phyloP scores from a whole-genome alignment of 345 rosid genomes.

The Geranium rotundifolium region DNA sequence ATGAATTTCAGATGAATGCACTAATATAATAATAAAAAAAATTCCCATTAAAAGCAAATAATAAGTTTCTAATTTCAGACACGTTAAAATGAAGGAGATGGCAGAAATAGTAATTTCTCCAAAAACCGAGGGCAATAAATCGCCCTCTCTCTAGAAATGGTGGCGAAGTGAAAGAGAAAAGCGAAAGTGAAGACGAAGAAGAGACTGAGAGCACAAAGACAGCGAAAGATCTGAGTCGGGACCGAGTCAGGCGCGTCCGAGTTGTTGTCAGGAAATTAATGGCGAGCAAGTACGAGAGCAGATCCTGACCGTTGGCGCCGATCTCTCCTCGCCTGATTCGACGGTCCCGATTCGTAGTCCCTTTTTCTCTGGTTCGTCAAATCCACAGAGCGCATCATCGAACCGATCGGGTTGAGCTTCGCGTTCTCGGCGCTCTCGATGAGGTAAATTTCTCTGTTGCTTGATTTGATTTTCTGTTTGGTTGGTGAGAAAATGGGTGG shows the following conservation, averaged over 20 bases:
- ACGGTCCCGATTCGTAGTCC: background rate
- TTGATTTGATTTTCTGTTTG: too few species aligned
- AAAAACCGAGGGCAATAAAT: background rate
- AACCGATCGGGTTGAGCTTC: background rate
- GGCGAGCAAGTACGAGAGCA: background rate
- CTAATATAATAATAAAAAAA: too few species aligned
- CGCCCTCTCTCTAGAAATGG: background rate
- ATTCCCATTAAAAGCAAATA: too few species aligned
- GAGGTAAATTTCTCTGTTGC: too few species aligned
- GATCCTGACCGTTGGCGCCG: background rate
- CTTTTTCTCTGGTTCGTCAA: background rate
- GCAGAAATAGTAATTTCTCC: background rate
- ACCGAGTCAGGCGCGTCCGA: background rate
- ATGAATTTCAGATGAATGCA: too few species aligned
- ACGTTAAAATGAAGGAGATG: background rate
- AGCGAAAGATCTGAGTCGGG: background rate
- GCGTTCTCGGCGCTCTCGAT: background rate
- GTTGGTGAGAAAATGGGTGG: too few species aligned
- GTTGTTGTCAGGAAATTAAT: background rate
- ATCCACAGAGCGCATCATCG: background rate
- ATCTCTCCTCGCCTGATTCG: background rate
- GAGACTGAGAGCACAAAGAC: background rate
- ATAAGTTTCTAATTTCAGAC: too few species aligned
- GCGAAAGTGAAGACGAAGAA: background rate
- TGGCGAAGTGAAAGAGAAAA: background rate